Evolutionary conservation across 176 grass and related monocot genomes (phyloP).

Genomic region (Poa pratensis): DNA sequence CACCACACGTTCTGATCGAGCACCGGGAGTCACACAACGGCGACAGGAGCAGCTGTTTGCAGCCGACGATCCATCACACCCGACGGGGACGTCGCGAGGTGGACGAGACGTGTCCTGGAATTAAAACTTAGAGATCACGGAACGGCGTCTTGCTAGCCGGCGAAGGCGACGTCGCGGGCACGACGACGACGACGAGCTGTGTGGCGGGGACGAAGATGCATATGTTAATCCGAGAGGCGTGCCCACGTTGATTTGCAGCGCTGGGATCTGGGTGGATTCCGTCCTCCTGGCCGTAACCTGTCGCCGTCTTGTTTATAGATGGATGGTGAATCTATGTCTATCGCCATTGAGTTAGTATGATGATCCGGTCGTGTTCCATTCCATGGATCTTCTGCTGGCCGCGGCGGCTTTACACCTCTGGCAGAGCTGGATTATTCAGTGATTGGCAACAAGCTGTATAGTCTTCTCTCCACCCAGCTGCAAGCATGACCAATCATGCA

Average conservation of each 20-base stretch:
- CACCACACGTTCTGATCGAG: background rate
- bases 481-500: background rate
- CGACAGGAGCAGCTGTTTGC: conserved; percentile 5
- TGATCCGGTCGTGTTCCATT: background rate
- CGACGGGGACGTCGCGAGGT: background rate
- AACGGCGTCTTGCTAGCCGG: background rate
- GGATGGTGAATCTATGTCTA: background rate
- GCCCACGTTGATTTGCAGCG: conserved; percentile 1
- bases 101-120: background rate
- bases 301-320: conserved; percentile 12
- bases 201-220: background rate
- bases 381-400: background rate
- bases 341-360: background rate
- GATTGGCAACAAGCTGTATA: background rate
- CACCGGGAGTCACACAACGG: background rate
- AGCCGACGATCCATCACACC: background rate
- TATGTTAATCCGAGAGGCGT: conserved; percentile 22
- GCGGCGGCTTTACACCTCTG: background rate
- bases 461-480: background rate
- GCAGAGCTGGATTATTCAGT: background rate
- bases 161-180: background rate
- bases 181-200: background rate
- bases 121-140: conserved; percentile 30
- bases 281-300: background rate
- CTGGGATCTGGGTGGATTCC: conserved; percentile 24